These are phyloP conservation scores for Flaveria ramosissima DNA, from an alignment of 129 eudicot genomes.

Conservation along the genomic window DNA sequence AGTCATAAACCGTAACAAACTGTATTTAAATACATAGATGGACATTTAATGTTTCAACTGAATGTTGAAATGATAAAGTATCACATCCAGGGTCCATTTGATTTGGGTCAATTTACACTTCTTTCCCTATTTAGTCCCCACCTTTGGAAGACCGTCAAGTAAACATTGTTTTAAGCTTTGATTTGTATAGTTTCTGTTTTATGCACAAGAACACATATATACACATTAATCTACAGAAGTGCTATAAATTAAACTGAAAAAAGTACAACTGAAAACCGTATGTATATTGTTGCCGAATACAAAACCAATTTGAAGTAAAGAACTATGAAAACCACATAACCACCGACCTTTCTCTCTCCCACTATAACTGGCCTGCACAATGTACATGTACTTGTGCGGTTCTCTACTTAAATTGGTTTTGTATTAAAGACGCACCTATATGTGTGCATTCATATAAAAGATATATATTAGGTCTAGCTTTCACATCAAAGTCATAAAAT, in stretches of 20 bases:
- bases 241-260: too few relatives aligned
- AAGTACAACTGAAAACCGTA: too few relatives aligned
- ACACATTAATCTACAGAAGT: too few relatives aligned
- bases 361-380: too few relatives aligned
- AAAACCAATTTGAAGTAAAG: too few relatives aligned
- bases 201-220: too few relatives aligned
- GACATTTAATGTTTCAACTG: conserved; percentile 8
- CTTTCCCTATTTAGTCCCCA: background rate
- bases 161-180: background rate
- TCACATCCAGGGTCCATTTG: background rate
- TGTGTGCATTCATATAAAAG: background rate
- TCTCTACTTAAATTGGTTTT: background rate
- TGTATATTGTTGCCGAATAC: too few relatives aligned
- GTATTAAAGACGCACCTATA: background rate
- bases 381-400: too few relatives aligned
- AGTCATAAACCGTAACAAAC: background rate
- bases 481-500: conserved; percentile 13
- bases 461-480: background rate
- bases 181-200: too few relatives aligned
- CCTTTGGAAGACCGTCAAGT: background rate
- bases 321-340: background rate
- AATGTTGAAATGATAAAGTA: background rate
- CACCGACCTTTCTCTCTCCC: too few relatives aligned
- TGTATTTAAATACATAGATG: background rate
- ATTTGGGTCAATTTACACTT: background rate